phyloP scores from a whole-genome alignment of 768 basidiomycete genomes.

The Infundibulicybe gibba region DNA sequence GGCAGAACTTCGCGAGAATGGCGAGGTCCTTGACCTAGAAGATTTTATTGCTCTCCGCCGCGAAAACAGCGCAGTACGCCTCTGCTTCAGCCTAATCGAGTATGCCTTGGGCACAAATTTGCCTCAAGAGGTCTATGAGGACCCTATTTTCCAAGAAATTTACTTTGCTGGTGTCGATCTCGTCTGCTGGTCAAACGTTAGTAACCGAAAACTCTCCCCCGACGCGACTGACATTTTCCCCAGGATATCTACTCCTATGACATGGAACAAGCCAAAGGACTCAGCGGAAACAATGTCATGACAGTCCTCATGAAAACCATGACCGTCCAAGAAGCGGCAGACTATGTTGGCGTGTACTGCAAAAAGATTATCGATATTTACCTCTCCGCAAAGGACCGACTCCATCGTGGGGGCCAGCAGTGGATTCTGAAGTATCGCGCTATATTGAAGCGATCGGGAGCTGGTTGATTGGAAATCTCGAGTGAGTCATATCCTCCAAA shows the following conservation, averaged over 20 bases:
- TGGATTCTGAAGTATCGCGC: slow-evolving; percentile 47
- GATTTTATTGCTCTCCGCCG: slow-evolving; percentile 57
- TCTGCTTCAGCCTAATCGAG: slow-evolving; percentile 62
- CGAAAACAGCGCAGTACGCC: slow-evolving; percentile 64
- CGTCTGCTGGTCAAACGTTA: slow-evolving; percentile 68
- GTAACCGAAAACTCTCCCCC: not conserved
- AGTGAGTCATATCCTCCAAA: slow-evolving; percentile 26
- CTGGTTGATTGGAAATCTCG: slow-evolving; percentile 63
- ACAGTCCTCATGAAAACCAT: slow-evolving; percentile 61
- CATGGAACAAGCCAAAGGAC: slow-evolving; percentile 67
- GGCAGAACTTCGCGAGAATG: slow-evolving; percentile 56
- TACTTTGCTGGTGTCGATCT: slow-evolving; percentile 61
- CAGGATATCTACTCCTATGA: slow-evolving; percentile 74
- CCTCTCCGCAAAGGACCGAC: slow-evolving; percentile 34
- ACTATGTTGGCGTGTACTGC: slow-evolving; percentile 53
- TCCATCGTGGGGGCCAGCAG: slow-evolving; percentile 46
- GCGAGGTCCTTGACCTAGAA: slow-evolving; percentile 49
- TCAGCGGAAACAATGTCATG: slow-evolving; percentile 63
- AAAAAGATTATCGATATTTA: slow-evolving; percentile 48
- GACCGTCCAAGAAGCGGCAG: slow-evolving; percentile 54
- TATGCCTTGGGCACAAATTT: slow-evolving; percentile 61
- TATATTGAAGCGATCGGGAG: slow-evolving; percentile 54
- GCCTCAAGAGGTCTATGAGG: slow-evolving; percentile 56
- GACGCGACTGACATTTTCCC: slow-evolving; percentile 2
- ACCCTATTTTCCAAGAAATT: slow-evolving; percentile 50